A percentile compares a stretch with the other conserved stretches of the same genome.
phyloP scores from a whole-genome alignment of 176 grass and related monocot genomes.

The Calamus simplicifolius region DNA sequence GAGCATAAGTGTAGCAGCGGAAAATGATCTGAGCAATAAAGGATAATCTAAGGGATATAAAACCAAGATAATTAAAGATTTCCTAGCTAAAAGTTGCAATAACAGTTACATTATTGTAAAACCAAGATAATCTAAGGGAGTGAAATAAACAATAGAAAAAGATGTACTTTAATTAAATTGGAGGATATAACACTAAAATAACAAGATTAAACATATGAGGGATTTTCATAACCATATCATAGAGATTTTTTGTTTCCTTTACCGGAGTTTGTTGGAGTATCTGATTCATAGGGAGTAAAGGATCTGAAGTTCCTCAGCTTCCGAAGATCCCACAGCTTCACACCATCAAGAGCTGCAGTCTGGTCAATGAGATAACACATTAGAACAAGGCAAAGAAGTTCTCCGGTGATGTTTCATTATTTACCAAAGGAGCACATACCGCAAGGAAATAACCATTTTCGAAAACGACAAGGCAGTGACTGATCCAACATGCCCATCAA shows the following conservation, averaged over 20 bases:
- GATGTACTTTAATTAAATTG: too few species aligned
- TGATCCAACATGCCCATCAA: constrained; percentile 80
- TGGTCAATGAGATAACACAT: constrained; percentile 20
- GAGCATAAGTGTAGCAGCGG: too few species aligned
- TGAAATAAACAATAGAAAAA: too few species aligned
- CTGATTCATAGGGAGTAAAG: constrained; percentile 80
- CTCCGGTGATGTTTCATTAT: constrained; percentile 3
- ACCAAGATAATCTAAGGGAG: too few species aligned
- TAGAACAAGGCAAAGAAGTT: not conserved
- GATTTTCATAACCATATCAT: too few species aligned
- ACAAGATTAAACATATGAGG: too few species aligned
- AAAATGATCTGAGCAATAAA: too few species aligned
- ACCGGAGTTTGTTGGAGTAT: constrained; percentile 92
- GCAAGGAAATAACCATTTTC: constrained; percentile 99
- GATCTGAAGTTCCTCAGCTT: constrained; percentile 98
- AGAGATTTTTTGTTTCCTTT: constrained; percentile 8
- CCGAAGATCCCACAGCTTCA: constrained; percentile 99
- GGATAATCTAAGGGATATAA: too few species aligned
- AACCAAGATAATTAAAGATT: too few species aligned
- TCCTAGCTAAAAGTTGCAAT: too few species aligned
- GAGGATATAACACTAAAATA: too few species aligned
- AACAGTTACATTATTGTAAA: too few species aligned
- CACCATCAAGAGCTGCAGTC: constrained; percentile 96
- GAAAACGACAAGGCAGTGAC: constrained; percentile 97
- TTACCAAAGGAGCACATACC: constrained; percentile 36